Base-by-base conservation (phyloP, 192 early-diverging fungal species). In the Gonapodya sp. region DNA sequence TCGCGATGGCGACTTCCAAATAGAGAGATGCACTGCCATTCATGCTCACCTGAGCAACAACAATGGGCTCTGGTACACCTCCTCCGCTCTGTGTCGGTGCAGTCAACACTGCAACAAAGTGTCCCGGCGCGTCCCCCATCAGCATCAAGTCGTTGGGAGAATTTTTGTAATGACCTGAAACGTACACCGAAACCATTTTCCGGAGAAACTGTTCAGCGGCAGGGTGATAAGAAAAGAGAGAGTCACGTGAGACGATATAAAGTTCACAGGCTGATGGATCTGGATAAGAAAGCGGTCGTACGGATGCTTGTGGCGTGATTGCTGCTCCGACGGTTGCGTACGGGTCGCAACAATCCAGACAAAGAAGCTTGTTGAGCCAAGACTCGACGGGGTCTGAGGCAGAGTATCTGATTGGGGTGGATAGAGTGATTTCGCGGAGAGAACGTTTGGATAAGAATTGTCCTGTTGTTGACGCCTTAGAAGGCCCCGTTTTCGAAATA, bases 81-180 rank as follows among this genome's bases (percentile, higher is more conserved):
- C 46, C 24, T 64, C 46, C 46, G 46, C 8, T 24, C 46, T 64
- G 46, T n/a, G n/a, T n/a, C 34, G 96, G 97, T 74, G 97, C 96
- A 36, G 98, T 84, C 1, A 99, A 90, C 31, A 99, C 97, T 89
- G 98, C 98, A 73, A 99, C 87, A 82, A 96, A 95, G 87, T 99
- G 98, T 0, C 95, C 96, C 18, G 98, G 98, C 0, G 98, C 98
- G 81, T 99, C 98, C 86, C 94, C 96, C 88, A 99, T 89, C 79
- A 99, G 87, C 86, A 98, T 96, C 84, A 99, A 86, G 83, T 99
- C 98, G 85, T 99, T 97, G 35, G 98, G 98, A 36, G 93, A 94
- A 87, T 99, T 99, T 86, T 99, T 99, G 92, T 99, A 99, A 86
- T 99, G 97, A 85, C 95, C 96, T 31, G 97, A 95, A 34, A 98